Evolutionary conservation across 495 filamentous ascomycete species (phyloP).

Genomic region (Neurospora sp.): DNA sequence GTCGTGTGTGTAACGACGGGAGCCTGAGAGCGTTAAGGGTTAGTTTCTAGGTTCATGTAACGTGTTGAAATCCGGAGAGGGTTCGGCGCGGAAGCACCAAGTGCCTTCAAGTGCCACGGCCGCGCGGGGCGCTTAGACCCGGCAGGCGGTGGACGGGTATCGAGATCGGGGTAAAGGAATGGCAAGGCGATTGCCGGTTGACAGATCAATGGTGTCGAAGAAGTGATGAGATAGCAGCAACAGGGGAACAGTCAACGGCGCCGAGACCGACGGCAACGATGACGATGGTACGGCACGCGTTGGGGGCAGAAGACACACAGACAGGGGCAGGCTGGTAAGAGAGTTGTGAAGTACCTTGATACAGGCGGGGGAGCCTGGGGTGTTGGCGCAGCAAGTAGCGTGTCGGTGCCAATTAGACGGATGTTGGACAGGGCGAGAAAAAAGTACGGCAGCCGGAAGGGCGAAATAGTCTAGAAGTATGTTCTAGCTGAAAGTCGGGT

Average conservation of each 20-base stretch:
- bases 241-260: not conserved
- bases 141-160: conserved; percentile 10
- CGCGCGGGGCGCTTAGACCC: conserved; percentile 15
- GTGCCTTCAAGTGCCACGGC: not conserved
- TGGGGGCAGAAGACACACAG: not conserved
- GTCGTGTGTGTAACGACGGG: not conserved
- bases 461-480: not conserved
- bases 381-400: not conserved
- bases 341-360: not conserved
- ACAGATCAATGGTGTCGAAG: not conserved
- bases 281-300: not conserved
- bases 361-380: not conserved
- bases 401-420: not conserved
- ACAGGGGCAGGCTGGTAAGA: not conserved
- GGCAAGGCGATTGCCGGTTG: not conserved
- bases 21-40: not conserved
- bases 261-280: not conserved
- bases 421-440: not conserved
- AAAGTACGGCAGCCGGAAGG: not conserved
- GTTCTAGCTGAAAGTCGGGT: not conserved
- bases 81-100: not conserved
- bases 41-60: not conserved
- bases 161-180: not conserved
- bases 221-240: not conserved
- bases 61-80: not conserved